Percentiles rank a stretch among this genome's conserved stretches.
Conservation (phyloP, 176 grass and related monocot species). For the Puya raimondii region DNA sequence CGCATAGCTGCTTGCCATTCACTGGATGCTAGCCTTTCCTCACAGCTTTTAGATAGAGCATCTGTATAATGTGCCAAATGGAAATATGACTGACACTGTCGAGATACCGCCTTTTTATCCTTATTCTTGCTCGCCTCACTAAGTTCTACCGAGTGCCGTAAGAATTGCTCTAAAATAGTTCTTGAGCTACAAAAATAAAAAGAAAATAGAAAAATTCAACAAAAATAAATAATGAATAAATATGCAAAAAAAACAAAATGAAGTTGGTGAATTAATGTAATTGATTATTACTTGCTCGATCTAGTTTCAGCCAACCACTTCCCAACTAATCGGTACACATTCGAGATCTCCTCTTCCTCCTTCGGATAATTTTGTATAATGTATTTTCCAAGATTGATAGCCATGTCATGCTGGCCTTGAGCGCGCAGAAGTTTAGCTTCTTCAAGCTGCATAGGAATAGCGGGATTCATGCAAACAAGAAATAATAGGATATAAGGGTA, state of each 20-base stretch:
- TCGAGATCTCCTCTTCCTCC: conserved; percentile 51
- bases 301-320: conserved; percentile 98
- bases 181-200: conserved; percentile 47
- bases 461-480: conserved; percentile 5
- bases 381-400: conserved; percentile 76
- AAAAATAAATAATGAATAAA: not conserved
- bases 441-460: conserved; percentile 30
- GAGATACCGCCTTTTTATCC: conserved; percentile 44
- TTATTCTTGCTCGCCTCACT: conserved; percentile 36
- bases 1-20: conserved; percentile 95
- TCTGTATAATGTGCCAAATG: conserved; percentile 92
- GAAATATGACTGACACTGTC: conserved; percentile 70
- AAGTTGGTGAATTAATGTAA: not conserved
- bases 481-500: conserved; percentile 12
- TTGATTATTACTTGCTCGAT: conserved; percentile 71
- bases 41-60: conserved; percentile 73
- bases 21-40: conserved; percentile 84
- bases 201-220: too few relatives aligned
- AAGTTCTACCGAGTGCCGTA: conserved; percentile 76
- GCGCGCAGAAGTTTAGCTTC: conserved; percentile 92
- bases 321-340: conserved; percentile 79
- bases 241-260: not conserved
- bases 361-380: conserved; percentile 59
- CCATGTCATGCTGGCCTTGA: conserved; percentile 89
- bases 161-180: conserved; percentile 81